Percentiles rank a stretch among this genome's conserved stretches.
Conservation (phyloP, 805 yeast genomes). For the Lipomyces oligophaga region DNA sequence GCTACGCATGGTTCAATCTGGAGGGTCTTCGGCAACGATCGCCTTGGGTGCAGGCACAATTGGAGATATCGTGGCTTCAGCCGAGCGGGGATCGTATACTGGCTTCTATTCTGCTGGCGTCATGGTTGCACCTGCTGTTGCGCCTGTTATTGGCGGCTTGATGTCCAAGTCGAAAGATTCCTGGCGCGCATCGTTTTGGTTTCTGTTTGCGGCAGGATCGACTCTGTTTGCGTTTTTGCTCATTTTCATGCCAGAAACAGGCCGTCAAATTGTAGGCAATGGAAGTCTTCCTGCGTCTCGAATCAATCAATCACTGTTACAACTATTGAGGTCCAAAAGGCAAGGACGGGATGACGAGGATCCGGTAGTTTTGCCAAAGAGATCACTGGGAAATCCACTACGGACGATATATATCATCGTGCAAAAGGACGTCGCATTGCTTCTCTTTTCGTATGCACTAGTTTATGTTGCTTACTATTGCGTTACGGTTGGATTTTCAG, state of each 20-base stretch:
- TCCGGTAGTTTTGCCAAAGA: not conserved
- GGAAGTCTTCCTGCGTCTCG: slow-evolving; percentile 56
- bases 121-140: slow-evolving; percentile 70
- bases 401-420: slow-evolving; percentile 1
- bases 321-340: not conserved
- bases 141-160: slow-evolving; percentile 64
- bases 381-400: slow-evolving; percentile 3
- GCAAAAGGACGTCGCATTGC: slow-evolving; percentile 4
- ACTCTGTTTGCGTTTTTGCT: slow-evolving; percentile 37
- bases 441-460: slow-evolving; percentile 1
- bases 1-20: slow-evolving; percentile 70
- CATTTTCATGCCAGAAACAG: slow-evolving; percentile 67
- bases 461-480: slow-evolving; percentile 3
- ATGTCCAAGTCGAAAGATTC: slow-evolving; percentile 44
- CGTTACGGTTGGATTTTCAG: slow-evolving; percentile 42
- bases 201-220: slow-evolving; percentile 63
- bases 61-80: slow-evolving; percentile 66
- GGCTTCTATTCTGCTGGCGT: slow-evolving; percentile 65
- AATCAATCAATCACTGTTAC: slow-evolving; percentile 2
- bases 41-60: slow-evolving; percentile 66
- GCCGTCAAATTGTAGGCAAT: slow-evolving; percentile 68
- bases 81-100: slow-evolving; percentile 65
- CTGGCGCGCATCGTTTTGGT: slow-evolving; percentile 81
- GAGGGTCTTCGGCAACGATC: slow-evolving; percentile 71
- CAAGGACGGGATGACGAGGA: not conserved